Conservation (phyloP, 805 yeast genomes). For the Kregervanrija delftensis region DNA sequence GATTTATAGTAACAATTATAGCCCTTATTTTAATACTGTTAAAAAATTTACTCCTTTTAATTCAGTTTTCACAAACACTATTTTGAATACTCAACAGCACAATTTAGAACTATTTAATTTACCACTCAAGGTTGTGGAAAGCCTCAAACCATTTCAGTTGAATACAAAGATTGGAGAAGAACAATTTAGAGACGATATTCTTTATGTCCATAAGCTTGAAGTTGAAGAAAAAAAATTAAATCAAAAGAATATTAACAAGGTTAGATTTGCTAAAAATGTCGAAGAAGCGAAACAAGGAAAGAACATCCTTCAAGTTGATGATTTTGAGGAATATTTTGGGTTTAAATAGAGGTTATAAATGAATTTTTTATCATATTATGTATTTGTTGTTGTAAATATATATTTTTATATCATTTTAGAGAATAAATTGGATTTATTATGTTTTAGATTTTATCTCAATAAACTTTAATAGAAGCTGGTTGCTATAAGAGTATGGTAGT, state of each 20-base stretch:
- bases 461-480: too few species aligned
- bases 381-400: not conserved
- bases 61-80: constrained; percentile 26
- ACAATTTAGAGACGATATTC: constrained; percentile 25
- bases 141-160: constrained; percentile 17
- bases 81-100: constrained; percentile 29
- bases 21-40: constrained; percentile 23
- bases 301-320: constrained; percentile 19
- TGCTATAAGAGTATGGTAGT: too few species aligned
- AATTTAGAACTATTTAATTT: constrained; percentile 28
- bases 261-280: constrained; percentile 13
- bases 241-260: constrained; percentile 11
- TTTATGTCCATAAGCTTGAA: constrained; percentile 26
- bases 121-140: constrained; percentile 23
- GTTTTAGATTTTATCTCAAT: too few species aligned
- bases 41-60: constrained; percentile 21
- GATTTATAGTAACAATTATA: constrained; percentile 15
- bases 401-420: too few species aligned
- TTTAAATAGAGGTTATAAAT: constrained; percentile 15
- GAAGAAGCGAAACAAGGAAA: constrained; percentile 20
- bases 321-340: constrained; percentile 27
- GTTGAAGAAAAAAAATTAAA: constrained; percentile 21
- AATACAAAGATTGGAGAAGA: constrained; percentile 25
- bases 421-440: too few species aligned
- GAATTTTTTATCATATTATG: not conserved